phyloP scores from a whole-genome alignment of 2,329 filamentous ascomycete species.

The Colletotrichum navitas region DNA sequence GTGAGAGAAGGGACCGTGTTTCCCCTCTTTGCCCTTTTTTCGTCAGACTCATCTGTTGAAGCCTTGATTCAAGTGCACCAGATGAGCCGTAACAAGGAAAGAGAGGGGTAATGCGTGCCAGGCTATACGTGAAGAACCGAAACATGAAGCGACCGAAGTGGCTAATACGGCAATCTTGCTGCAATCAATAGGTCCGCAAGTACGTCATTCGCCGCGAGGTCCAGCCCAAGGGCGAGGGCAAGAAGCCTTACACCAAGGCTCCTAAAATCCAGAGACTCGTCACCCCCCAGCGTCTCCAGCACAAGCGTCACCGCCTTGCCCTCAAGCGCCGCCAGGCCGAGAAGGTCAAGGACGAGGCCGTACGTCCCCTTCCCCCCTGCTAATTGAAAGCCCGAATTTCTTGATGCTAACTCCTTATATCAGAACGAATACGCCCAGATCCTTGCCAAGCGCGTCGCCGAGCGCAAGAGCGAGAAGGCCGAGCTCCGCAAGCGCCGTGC shows the following conservation, averaged over 20 bases:
- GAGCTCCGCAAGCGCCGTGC: constrained; percentile 97
- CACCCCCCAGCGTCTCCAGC: constrained; percentile 99
- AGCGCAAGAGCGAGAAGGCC: constrained; percentile 94
- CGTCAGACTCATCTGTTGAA: constrained; percentile 34
- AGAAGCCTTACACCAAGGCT: constrained; percentile 99
- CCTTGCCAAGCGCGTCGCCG: constrained; percentile 95
- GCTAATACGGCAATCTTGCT: constrained; percentile 50
- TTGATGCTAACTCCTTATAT: constrained; percentile 51
- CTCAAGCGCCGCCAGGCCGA: constrained; percentile 98
- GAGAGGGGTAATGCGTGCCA: constrained; percentile 23
- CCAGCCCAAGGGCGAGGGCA: constrained; percentile 96
- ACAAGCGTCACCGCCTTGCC: constrained; percentile 98
- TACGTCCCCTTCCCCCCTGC: constrained; percentile 65
- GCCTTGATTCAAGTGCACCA: constrained; percentile 41
- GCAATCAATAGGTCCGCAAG: constrained; percentile 85
- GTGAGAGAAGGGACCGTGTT: constrained; percentile 61
- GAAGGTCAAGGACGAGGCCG: constrained; percentile 98
- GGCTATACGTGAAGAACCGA: constrained; percentile 32
- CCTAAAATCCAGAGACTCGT: constrained; percentile 99
- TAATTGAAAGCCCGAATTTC: neutral
- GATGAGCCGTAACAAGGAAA: constrained; percentile 10
- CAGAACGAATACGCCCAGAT: constrained; percentile 97
- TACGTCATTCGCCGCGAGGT: constrained; percentile 99
- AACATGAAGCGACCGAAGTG: constrained; percentile 42
- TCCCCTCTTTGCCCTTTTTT: constrained; percentile 29